Evolutionary conservation across 345 rosid species (phyloP), one percentile per base, ranked within the genome.

Genomic region (Populus alba): DNA sequence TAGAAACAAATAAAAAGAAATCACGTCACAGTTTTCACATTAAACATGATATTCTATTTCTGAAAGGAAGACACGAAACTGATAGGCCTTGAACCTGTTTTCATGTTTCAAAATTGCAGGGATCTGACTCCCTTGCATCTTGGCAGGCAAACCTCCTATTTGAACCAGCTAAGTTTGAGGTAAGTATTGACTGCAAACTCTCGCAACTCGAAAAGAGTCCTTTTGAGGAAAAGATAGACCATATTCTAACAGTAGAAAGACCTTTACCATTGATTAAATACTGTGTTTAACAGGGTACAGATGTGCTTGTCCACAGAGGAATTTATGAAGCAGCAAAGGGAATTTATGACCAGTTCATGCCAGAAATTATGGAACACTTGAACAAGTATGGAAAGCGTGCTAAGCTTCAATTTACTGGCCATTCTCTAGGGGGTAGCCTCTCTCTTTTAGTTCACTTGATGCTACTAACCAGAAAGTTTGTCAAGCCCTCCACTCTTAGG

Each of bases 241-340:
- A 45, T 49, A 6, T 6, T 43, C 6, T 49, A 23, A 65, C 57
- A 62, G 15, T 8, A 49, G 45, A 51, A 35, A 31, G 72, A 22
- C 22, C n/a, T 41, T 22, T 31, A 74, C 29, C 37, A 35, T 77
- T 63, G 66, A 41, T 4, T 35, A 37, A 38, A 6, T 66, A 41
- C 33, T 45, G 68, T 62, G n/a, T 62, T 20, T 76, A 66, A 63
- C 86, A 95, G 99, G 92, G 78, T 15, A 92, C 92, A 7, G 92
- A 90, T 67, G 95, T 87, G 72, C 84, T 92, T 75, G 98, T 93
- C 77, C 99, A 93, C 74, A 90, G 98, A 86, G 98, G 99, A 84
- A 93, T 95, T 78, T 91, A 95, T 59, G 97, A 93, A 86, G 99
- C 93, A 29, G 98, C 99, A 55, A 95, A 93, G 83, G 98, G 98